phyloP scores from a whole-genome alignment of 805 yeast genomes.

The Dipodascopsis tothii region DNA sequence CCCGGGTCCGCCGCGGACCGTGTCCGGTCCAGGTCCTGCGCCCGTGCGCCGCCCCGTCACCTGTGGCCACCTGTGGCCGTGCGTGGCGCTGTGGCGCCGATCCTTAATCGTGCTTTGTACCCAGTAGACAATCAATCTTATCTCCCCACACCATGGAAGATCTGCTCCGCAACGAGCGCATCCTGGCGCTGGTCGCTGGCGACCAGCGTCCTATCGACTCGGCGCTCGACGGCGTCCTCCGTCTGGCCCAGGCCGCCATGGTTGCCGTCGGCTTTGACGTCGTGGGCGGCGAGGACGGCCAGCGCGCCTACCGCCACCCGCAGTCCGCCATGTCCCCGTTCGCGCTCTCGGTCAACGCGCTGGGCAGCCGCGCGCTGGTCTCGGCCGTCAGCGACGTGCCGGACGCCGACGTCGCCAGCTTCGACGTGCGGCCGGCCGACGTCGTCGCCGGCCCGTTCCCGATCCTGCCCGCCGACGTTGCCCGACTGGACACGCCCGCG shows the following conservation, averaged over 20 bases:
- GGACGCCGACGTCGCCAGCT: conserved; percentile 9
- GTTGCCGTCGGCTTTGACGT: conserved; percentile 17
- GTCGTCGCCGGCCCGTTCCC: conserved; percentile 7
- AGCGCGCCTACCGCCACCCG: conserved; percentile 9
- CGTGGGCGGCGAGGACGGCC: too few species aligned
- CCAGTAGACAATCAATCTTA: too few species aligned
- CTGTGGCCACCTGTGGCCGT: too few species aligned
- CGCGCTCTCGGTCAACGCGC: conserved; percentile 7
- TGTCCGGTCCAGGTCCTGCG: too few species aligned
- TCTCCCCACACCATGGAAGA: too few species aligned
- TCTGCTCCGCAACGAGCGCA: too few species aligned
- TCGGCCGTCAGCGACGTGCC: conserved; percentile 13
- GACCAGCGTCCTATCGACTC: background rate
- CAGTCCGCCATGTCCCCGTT: conserved; percentile 14
- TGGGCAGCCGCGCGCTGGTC: conserved; percentile 12
- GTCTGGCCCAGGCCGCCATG: conserved; percentile 9
- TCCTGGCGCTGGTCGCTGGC: too few species aligned
- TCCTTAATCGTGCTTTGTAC: too few species aligned
- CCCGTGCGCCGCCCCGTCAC: too few species aligned
- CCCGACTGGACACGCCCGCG: background rate
- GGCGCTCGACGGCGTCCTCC: background rate
- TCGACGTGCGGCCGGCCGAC: conserved; percentile 10
- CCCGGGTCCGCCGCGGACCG: too few species aligned
- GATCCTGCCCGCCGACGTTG: background rate
- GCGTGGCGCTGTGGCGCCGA: too few species aligned